Evolutionary conservation across 2,329 filamentous ascomycete genomes (phyloP), one percentile per base, ranked within the genome.

Genomic region (Achaetomium macrosporum): DNA sequence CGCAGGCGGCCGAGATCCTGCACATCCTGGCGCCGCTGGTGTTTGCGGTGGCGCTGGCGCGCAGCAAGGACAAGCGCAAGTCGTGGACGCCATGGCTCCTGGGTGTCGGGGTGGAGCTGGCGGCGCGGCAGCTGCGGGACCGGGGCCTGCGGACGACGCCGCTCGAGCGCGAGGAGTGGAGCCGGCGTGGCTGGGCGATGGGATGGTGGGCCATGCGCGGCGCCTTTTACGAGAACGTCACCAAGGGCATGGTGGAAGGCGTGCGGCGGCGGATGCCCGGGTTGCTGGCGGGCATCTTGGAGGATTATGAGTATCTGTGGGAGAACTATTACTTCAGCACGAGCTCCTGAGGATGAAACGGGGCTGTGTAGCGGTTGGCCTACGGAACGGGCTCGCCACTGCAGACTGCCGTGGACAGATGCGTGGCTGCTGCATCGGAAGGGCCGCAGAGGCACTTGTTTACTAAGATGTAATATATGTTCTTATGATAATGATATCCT

Each of bases 241-340:
- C 90, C 44, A 88, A 88, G 70, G 81, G 82, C 5, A 70, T 92
- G 13, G 84, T 92, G 8, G 75, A 76, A 30, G 86, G 84, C 63
- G 78, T 96, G 59, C 84, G 83, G 60, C 86, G 85, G 65, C 84
- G 87, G 48, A 76, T 96, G 69, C 81, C 95, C 43, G 84, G 87
- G 59, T 81, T 99, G 66, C 76, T 96, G 20, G 87, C 85, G 9
- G 89, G 88, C 53, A 86, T 99, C 42, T 71, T 97, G 58, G 90
- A 96, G 67, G 93, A 99, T 68, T 99, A 99, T 67, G 89, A 96
- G 70, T 97, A 95, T 68, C 76, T 99, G 31, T 99, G 93, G 93
- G 90, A 96, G 71, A 91, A 95, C 63, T 97, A 96, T 70, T 95
- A 97, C 71, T 99, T 97, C 70, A 82, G 79, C 68, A 82, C 80